Conservation (phyloP, 1,284 basidiomycete species). For the Ganoderma resinaceum region DNA sequence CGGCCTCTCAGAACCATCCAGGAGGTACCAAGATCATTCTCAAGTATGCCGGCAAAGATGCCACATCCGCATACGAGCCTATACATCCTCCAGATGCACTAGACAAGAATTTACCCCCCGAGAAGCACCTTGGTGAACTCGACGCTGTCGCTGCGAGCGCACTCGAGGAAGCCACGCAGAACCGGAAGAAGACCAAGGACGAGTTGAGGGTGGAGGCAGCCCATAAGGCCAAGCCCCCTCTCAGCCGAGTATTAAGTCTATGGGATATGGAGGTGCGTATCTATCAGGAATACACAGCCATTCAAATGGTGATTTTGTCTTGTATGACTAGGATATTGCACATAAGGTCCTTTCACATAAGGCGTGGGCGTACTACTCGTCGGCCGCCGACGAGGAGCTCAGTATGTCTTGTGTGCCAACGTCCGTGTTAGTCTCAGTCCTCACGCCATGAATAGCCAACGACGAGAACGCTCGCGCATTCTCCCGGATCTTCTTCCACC, state of each 20-base stretch:
- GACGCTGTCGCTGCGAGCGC: conserved; percentile 57
- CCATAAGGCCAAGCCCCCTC: conserved; percentile 65
- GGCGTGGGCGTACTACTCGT: conserved; percentile 83
- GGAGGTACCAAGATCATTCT: conserved; percentile 83
- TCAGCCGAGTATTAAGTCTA: conserved; percentile 74
- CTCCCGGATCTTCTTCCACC: conserved; percentile 82
- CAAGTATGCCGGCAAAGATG: conserved; percentile 82
- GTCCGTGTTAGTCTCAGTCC: conserved; percentile 13
- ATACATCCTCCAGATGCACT: conserved; percentile 80
- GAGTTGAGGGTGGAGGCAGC: conserved; percentile 73
- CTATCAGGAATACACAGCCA: neutral
- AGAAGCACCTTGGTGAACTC: conserved; percentile 77
- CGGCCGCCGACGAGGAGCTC: conserved; percentile 83
- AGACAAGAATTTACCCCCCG: conserved; percentile 67
- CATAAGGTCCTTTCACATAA: conserved; percentile 74
- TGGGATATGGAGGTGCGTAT: conserved; percentile 77
- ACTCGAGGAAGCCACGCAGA: conserved; percentile 49
- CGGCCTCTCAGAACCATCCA: conserved; percentile 71
- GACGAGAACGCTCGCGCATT: conserved; percentile 78
- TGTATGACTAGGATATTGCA: conserved; percentile 54
- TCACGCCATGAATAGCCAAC: conserved; percentile 49
- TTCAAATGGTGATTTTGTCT: neutral
- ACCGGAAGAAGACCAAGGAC: conserved; percentile 67
- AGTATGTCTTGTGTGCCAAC: conserved; percentile 51
- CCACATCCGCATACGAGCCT: conserved; percentile 74